Evolutionary conservation across 441 rosid genomes (phyloP), one percentile per base, ranked within the genome.

Genomic region (Erysimum pusillum): DNA sequence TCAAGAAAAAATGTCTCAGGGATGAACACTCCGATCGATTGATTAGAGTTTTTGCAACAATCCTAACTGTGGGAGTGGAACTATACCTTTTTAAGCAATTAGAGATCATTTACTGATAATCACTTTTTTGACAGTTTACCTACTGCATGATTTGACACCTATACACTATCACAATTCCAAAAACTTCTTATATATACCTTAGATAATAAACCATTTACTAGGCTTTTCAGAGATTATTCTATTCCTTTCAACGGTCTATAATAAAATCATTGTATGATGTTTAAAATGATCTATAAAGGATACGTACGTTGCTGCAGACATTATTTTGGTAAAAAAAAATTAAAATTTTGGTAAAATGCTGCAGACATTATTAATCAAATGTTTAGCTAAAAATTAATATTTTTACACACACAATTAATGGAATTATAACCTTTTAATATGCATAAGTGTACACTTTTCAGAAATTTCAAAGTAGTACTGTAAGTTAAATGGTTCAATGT

Each of bases 11-110:
- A 28, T 14, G 62, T 39, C 15, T 25, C 38, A 54, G 12, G 12
- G 45, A 14, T 68, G 52, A 56, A 70, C n/a, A 58, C 6, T 58
- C 35, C 9, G 56, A 34, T 34, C 28, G n/a, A 14, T 4, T 56
- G 17, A 57, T 57, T 32, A 14, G 20, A 20, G 39, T 32, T 14
- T 32, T 10, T 45, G 6, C 54, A 64, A 45, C 45, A 46, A 44
- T 59, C 48, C 22, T 71, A 18, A 46, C 14, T 20, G 54, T 59
- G 67, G 58, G 45, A 35, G 54, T 59, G 67, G 58, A 58, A 35
- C 36, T 20, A 11, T n/a, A 18, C 13, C 3, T 49, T 49, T 49
- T 49, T 8, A 18, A 57, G 22, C 38, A 56, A 14, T 7, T 56
- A 56, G 6, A 14, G 61, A 56, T 56, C 36, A 56, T 14, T 28